Conservation (phyloP, 75 land plant genomes). For the Sequoia sempervirens region DNA sequence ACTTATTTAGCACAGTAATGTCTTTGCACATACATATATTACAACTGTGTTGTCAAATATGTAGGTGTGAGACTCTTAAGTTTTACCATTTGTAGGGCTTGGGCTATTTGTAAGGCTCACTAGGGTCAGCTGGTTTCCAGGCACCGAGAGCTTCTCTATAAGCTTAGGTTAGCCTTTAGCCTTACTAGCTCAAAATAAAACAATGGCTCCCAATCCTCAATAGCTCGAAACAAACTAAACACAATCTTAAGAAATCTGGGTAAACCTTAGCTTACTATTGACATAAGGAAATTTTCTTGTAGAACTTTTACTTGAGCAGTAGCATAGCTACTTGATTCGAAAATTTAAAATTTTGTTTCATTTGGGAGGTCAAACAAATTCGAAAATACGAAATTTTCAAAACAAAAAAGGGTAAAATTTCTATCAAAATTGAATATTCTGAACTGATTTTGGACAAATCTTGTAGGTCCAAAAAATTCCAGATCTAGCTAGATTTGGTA, state of each 20-base stretch:
- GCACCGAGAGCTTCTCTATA: not conserved
- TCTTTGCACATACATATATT: not conserved
- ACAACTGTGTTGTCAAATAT: not conserved
- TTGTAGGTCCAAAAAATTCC: too few species aligned
- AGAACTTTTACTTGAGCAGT: not conserved
- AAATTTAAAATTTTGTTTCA: too few species aligned
- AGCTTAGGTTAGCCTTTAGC: not conserved
- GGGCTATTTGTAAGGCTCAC: not conserved
- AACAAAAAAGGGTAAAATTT: too few species aligned
- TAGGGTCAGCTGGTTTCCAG: not conserved
- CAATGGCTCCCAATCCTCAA: too few species aligned
- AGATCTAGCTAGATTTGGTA: too few species aligned
- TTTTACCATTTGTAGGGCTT: not conserved
- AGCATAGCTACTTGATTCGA: too few species aligned
- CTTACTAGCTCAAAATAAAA: not conserved
- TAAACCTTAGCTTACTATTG: not conserved
- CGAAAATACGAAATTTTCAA: too few species aligned
- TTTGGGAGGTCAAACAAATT: too few species aligned
- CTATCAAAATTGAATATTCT: too few species aligned
- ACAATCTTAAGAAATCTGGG: not conserved
- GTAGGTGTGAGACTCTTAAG: not conserved
- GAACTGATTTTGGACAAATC: too few species aligned
- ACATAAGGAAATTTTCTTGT: not conserved
- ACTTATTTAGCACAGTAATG: not conserved
- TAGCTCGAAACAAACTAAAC: not conserved